Conservation (phyloP, 805 yeast genomes). For the Lipomyces starkeyi region DNA sequence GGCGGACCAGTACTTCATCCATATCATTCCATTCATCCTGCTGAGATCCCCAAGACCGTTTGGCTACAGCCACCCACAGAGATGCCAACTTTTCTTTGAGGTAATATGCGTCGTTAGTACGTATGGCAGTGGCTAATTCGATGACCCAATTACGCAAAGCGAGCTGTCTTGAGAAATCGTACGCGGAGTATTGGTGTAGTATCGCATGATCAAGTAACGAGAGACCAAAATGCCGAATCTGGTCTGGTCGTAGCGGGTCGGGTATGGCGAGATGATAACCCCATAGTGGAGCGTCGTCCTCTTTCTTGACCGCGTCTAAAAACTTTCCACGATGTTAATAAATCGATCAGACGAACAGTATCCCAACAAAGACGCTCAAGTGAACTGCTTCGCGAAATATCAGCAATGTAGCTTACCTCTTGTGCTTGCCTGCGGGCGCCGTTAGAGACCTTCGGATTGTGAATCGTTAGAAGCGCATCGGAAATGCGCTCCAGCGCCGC, state of each 20-base stretch:
- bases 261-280: constrained; percentile 77
- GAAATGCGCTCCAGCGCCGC: constrained; percentile 66
- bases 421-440: constrained; percentile 59
- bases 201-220: constrained; percentile 78
- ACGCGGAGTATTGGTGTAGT: constrained; percentile 58
- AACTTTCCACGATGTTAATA: constrained; percentile 50
- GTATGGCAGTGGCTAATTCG: constrained; percentile 69
- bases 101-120: constrained; percentile 80
- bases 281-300: constrained; percentile 88
- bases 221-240: constrained; percentile 86
- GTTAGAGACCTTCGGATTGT: constrained; percentile 61
- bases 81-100: constrained; percentile 87
- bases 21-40: constrained; percentile 79
- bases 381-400: not conserved
- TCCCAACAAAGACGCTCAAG: no score
- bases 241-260: constrained; percentile 57
- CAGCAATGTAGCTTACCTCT: constrained; percentile 39
- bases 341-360: not conserved
- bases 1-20: constrained; percentile 74
- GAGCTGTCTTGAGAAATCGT: constrained; percentile 61
- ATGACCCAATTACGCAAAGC: constrained; percentile 85
- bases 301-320: constrained; percentile 74
- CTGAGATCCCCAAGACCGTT: constrained; percentile 80
- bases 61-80: constrained; percentile 90
- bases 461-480: constrained; percentile 75